Evolutionary conservation across 208 protist species (phyloP).

Genomic region (Zelonia costaricensis): DNA sequence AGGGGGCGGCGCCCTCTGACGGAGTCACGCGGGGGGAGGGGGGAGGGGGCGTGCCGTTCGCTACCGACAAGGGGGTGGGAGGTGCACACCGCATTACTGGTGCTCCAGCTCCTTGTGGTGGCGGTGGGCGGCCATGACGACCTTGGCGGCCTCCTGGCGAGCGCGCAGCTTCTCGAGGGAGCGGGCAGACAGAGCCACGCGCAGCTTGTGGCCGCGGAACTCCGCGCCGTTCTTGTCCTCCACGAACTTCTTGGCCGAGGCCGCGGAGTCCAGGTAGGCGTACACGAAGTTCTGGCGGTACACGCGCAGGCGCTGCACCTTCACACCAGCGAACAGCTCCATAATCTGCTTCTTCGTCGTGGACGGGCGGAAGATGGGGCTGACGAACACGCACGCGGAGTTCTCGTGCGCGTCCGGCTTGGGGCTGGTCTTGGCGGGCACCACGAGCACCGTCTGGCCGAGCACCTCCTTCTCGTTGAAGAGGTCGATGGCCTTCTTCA

Average conservation of each 20-base stretch:
- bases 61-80: no score
- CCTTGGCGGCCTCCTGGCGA: constrained; percentile 49
- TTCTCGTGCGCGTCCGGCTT: constrained; percentile 74
- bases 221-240: constrained; percentile 77
- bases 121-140: constrained; percentile 74
- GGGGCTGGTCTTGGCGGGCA: constrained; percentile 71
- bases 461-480: constrained; percentile 87
- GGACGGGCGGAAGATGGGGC: constrained; percentile 80
- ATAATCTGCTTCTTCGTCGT: constrained; percentile 66
- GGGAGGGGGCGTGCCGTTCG: no score
- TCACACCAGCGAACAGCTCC: constrained; percentile 70
- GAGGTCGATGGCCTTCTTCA: constrained; percentile 87
- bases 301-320: constrained; percentile 72
- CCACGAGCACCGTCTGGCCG: constrained; percentile 64
- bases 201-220: constrained; percentile 79
- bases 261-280: constrained; percentile 76
- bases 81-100: constrained; percentile 1
- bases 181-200: constrained; percentile 60
- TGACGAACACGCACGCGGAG: constrained; percentile 78
- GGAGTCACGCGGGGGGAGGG: no score
- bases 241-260: constrained; percentile 66
- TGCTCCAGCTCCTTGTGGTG: constrained; percentile 40
- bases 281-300: constrained; percentile 86
- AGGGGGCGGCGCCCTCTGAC: no score
- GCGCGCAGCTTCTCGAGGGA: constrained; percentile 73